Evolutionary conservation across 2,329 filamentous ascomycete species (phyloP).

Genomic region (Stromatinia cepivora): DNA sequence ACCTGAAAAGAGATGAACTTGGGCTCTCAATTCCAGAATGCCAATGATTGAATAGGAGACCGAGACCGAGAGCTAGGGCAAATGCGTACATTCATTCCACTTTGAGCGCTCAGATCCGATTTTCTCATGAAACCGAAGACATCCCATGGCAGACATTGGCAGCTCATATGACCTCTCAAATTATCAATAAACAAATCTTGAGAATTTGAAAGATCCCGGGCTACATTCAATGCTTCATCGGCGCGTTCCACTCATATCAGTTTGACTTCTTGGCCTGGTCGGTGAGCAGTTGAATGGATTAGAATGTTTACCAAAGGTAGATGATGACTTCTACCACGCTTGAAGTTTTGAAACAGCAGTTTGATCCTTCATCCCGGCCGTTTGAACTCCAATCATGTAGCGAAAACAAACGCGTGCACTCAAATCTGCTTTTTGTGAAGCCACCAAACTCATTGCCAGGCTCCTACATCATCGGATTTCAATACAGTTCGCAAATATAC

Average conservation of each 20-base stretch:
- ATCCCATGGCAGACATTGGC: not conserved
- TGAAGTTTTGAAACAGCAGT: not conserved
- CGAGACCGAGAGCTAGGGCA: not conserved
- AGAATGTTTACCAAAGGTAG: not conserved
- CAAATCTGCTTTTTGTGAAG: not conserved
- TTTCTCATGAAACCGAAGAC: not conserved
- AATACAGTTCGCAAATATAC: not conserved
- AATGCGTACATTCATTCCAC: not conserved
- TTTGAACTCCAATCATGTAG: not conserved
- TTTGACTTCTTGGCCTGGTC: not conserved
- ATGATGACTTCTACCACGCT: not conserved
- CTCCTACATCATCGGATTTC: not conserved
- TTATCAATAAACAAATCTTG: not conserved
- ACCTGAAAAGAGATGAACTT: not conserved
- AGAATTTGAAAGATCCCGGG: not conserved
- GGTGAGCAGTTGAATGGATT: not conserved
- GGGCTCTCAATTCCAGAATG: not conserved
- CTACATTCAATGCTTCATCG: not conserved
- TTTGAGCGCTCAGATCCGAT: not conserved
- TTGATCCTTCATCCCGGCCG: slow-evolving; percentile 4
- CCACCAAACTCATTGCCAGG: not conserved
- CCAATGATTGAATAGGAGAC: slow-evolving; percentile 9
- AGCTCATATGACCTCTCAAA: slow-evolving; percentile 1
- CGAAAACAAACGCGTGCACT: not conserved
- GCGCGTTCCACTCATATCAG: not conserved